Conservation (phyloP, 441 rosid species). For the Gossypium gossypioides region DNA sequence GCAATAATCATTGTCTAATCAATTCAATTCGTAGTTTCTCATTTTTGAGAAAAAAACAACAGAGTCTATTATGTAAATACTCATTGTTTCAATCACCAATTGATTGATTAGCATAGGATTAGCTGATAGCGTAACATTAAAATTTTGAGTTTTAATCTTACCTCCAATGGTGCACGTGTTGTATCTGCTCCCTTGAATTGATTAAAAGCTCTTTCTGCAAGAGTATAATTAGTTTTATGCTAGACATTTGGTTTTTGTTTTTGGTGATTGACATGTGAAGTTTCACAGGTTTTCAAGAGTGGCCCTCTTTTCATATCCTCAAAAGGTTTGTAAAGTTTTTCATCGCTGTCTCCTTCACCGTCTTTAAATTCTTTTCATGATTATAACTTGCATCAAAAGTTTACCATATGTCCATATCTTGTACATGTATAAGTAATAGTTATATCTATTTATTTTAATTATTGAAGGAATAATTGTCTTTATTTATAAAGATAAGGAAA, state of each 20-base stretch:
- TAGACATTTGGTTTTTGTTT: slow-evolving; percentile 2
- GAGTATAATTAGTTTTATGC: background rate
- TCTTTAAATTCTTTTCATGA: background rate
- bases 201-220: background rate
- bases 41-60: background rate
- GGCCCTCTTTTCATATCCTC: slow-evolving; percentile 95
- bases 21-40: background rate
- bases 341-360: slow-evolving; percentile 2
- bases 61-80: background rate
- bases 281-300: slow-evolving; percentile 83
- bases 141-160: background rate
- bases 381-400: background rate
- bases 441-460: background rate
- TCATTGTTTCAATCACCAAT: background rate
- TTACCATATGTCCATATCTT: background rate
- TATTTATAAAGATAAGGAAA: background rate
- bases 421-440: background rate
- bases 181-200: background rate
- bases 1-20: background rate
- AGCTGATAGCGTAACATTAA: background rate
- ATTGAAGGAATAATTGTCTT: background rate
- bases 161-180: background rate
- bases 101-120: background rate
- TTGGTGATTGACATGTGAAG: slow-evolving; percentile 5
- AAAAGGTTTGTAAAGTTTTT: slow-evolving; percentile 50